Conservation (phyloP, 75 land plant genomes). For the Gnetum montanum region DNA sequence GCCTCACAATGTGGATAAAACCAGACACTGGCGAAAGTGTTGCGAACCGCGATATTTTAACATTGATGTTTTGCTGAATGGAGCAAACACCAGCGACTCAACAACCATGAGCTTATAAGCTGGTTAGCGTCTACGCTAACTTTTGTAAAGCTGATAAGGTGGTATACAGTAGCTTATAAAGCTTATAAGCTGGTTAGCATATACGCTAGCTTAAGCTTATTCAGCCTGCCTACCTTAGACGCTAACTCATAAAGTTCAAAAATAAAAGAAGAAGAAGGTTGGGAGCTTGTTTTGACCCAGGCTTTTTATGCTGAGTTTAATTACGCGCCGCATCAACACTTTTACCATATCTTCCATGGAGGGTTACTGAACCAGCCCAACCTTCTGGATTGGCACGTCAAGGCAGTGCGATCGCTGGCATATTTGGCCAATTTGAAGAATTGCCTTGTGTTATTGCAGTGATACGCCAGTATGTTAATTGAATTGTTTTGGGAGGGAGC, state of each 20-base stretch:
- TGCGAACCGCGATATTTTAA: conserved; percentile 50
- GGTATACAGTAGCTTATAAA: too few species aligned
- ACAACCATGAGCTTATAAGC: too few species aligned
- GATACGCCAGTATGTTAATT: conserved; percentile 70
- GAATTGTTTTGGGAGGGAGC: not conserved
- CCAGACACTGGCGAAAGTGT: conserved; percentile 63
- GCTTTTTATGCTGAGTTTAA: too few species aligned
- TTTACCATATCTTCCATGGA: conserved; percentile 91
- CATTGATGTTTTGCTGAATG: conserved; percentile 35
- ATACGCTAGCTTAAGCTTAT: too few species aligned
- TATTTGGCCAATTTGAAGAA: conserved; percentile 96
- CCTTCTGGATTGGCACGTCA: conserved; percentile 72
- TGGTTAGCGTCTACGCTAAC: too few species aligned
- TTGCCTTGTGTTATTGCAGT: conserved; percentile 92
- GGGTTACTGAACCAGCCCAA: conserved; percentile 58
- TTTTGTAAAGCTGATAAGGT: too few species aligned
- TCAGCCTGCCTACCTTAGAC: too few species aligned
- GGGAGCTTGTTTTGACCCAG: too few species aligned
- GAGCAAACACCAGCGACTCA: too few species aligned
- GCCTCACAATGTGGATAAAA: conserved; percentile 71
- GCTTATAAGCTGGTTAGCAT: too few species aligned
- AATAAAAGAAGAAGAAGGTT: too few species aligned
- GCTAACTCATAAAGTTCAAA: too few species aligned
- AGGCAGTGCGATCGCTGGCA: conserved; percentile 92
- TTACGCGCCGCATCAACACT: conserved; percentile 69